Evolutionary conservation across 1,284 basidiomycete genomes (phyloP).

Genomic region (Ganoderma lingzhi): DNA sequence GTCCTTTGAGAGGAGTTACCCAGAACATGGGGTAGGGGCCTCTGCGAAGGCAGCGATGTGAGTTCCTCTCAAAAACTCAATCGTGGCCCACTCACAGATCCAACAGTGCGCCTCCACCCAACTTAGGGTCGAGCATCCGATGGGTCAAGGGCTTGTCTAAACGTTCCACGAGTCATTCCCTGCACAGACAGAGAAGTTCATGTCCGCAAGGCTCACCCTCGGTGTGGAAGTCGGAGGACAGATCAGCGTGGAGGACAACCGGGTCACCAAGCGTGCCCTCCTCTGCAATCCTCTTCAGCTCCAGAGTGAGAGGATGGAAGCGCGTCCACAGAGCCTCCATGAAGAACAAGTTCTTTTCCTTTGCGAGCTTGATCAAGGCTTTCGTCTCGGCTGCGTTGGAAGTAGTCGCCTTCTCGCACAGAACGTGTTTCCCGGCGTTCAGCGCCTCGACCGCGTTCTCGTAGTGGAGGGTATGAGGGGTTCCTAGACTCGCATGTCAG

Average conservation of each 20-base stretch:
- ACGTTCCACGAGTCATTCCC: not conserved
- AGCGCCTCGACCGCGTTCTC: conserved; percentile 81
- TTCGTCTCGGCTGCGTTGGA: conserved; percentile 70
- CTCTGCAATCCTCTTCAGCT: conserved; percentile 71
- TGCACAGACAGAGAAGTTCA: not conserved
- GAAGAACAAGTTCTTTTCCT: conserved; percentile 81
- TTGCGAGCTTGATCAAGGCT: conserved; percentile 76
- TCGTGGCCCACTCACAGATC: conserved; percentile 68
- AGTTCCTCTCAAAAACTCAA: not conserved
- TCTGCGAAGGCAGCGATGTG: conserved; percentile 44
- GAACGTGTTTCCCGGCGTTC: conserved; percentile 84
- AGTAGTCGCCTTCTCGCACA: conserved; percentile 87
- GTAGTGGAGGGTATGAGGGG: conserved; percentile 90
- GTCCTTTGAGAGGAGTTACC: conserved; percentile 50
- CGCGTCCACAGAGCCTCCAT: conserved; percentile 91
- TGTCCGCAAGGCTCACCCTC: conserved; percentile 58
- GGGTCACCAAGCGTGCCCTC: conserved; percentile 69
- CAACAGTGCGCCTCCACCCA: conserved; percentile 88
- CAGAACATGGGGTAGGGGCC: conserved; percentile 88
- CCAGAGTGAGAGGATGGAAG: conserved; percentile 76
- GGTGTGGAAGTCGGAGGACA: conserved; percentile 77
- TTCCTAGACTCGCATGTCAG: conserved; percentile 55
- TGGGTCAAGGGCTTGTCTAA: conserved; percentile 73
- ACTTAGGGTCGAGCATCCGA: conserved; percentile 80
- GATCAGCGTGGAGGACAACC: conserved; percentile 72